These are phyloP conservation scores for Daedalea quercina DNA, from an alignment of 768 basidiomycete genomes.

Conservation along the genomic window DNA sequence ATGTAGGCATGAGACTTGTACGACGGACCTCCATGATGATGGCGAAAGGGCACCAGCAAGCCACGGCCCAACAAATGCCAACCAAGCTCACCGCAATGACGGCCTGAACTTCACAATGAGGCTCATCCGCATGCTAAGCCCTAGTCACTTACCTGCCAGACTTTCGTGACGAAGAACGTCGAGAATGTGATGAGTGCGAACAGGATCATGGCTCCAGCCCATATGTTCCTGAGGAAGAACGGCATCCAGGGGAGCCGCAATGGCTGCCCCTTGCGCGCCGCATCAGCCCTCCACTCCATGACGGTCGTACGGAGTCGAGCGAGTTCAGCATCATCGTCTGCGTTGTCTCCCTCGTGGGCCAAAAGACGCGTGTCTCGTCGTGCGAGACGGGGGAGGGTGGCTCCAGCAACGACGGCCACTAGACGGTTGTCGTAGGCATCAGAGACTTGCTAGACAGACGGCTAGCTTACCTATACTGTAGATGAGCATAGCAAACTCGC, in stretches of 20 bases:
- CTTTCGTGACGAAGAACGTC: slow-evolving; percentile 82
- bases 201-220: slow-evolving; percentile 80
- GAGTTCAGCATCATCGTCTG: slow-evolving; percentile 71
- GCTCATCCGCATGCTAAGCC: not conserved
- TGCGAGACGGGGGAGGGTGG: slow-evolving; percentile 72
- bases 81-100: slow-evolving; percentile 77
- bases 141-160: slow-evolving; percentile 46
- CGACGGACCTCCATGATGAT: slow-evolving; percentile 88
- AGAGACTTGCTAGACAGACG: not conserved
- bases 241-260: slow-evolving; percentile 83
- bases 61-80: slow-evolving; percentile 94
- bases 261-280: slow-evolving; percentile 64
- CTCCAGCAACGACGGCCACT: slow-evolving; percentile 87
- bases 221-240: slow-evolving; percentile 87
- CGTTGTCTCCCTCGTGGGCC: slow-evolving; percentile 51
- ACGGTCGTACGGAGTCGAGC: slow-evolving; percentile 65
- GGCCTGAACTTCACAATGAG: slow-evolving; percentile 38
- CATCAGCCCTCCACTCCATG: slow-evolving; percentile 79
- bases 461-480: slow-evolving; percentile 76
- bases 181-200: slow-evolving; percentile 76
- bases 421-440: slow-evolving; percentile 8
- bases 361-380: slow-evolving; percentile 78
- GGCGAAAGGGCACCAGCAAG: slow-evolving; percentile 97
- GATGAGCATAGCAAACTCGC: slow-evolving; percentile 83
- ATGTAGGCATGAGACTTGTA: too few species aligned